These are phyloP conservation scores for Gaeumannomyces tritici DNA, from an alignment of 2,329 filamentous ascomycete genomes.

Conservation along the genomic window DNA sequence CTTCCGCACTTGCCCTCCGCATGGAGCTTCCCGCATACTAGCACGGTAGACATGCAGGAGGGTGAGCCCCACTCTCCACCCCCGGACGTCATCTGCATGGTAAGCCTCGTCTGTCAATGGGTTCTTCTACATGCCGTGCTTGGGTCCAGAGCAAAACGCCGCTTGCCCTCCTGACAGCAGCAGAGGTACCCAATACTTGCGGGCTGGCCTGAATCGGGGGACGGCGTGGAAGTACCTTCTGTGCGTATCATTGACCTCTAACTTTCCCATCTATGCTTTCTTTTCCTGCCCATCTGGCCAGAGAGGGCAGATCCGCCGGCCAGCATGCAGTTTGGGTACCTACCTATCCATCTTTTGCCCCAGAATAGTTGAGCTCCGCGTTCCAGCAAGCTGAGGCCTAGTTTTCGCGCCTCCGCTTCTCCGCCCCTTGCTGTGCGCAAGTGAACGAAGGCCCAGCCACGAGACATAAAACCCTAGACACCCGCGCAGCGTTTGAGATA, in stretches of 20 bases:
- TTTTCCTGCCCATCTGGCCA: background rate
- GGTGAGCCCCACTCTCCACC: background rate
- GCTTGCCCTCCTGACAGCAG: too few species aligned
- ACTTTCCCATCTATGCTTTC: background rate
- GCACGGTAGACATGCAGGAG: background rate
- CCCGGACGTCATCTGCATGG: background rate
- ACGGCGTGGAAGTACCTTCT: background rate
- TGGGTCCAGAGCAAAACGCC: background rate
- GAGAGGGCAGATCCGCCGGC: background rate
- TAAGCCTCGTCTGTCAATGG: background rate
- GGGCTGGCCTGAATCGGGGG: too few species aligned
- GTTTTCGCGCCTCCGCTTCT: background rate
- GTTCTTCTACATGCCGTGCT: background rate
- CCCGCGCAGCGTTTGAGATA: background rate
- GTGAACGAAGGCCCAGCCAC: background rate
- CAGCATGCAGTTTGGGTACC: too few species aligned
- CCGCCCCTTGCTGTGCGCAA: background rate
- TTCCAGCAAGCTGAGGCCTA: background rate
- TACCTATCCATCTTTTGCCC: background rate
- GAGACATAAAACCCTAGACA: background rate
- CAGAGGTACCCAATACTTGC: background rate
- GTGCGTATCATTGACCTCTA: background rate
- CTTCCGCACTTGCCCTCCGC: background rate
- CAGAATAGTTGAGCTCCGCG: too few species aligned
- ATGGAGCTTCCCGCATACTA: background rate